Conservation (phyloP, 495 filamentous ascomycete species). For the Evernia prunastri region DNA sequence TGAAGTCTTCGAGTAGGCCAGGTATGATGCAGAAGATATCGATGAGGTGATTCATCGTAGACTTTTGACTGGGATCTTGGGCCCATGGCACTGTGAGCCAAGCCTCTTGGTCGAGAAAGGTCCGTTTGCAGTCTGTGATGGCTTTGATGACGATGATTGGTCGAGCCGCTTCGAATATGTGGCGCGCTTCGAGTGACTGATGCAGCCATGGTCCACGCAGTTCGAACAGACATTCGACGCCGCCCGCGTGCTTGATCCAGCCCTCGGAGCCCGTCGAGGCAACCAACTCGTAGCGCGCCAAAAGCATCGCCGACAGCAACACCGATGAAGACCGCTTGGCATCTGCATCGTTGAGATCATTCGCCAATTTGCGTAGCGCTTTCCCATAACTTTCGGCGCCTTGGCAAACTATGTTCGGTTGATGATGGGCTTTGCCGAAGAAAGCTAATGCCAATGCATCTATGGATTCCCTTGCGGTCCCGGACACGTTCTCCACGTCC, state of each 20-base stretch:
- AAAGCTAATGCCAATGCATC: slow-evolving; percentile 17
- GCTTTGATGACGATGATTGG: slow-evolving; percentile 17
- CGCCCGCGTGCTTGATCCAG: slow-evolving; percentile 17
- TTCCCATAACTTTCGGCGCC: slow-evolving; percentile 15
- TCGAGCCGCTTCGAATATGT: slow-evolving; percentile 12
- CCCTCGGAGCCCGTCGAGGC: slow-evolving; percentile 8
- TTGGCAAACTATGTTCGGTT: slow-evolving; percentile 2
- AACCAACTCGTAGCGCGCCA: slow-evolving; percentile 18
- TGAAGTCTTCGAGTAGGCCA: slow-evolving; percentile 8
- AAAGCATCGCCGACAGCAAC: slow-evolving; percentile 5
- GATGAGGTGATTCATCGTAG: slow-evolving; percentile 1
- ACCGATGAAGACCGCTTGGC: slow-evolving; percentile 10
- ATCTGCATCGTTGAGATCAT: slow-evolving; percentile 6
- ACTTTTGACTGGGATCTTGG: slow-evolving; percentile 5
- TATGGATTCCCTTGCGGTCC: background rate
- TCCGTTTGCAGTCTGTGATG: slow-evolving; percentile 8
- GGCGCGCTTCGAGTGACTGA: slow-evolving; percentile 15
- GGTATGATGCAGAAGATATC: slow-evolving; percentile 14
- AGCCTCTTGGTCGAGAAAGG: slow-evolving; percentile 9
- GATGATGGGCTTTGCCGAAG: slow-evolving; percentile 14
- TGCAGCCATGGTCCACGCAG: slow-evolving; percentile 12
- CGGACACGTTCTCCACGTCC: background rate
- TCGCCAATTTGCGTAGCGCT: slow-evolving; percentile 10
- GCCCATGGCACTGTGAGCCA: slow-evolving; percentile 13
- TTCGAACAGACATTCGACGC: slow-evolving; percentile 12